Evolutionary conservation across 139 green algal genomes (phyloP), one percentile per base, ranked within the genome.

Genomic region (Dunaliella primolecta): DNA sequence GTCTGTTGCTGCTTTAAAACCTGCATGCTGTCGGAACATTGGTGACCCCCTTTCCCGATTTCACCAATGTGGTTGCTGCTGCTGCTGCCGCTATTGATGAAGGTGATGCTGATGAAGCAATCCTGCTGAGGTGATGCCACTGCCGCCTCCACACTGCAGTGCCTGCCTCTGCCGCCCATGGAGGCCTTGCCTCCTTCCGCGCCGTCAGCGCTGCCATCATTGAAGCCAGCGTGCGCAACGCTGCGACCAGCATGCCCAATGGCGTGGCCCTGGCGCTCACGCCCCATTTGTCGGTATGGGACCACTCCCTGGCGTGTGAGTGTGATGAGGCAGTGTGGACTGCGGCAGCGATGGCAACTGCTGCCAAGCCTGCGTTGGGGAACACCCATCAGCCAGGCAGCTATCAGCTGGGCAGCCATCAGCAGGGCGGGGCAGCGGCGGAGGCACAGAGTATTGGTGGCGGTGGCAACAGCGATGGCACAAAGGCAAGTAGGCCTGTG

Each of bases 251-350:
- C 77, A 71, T 70, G 36, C 77, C 77, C 21, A 36, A 70, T 20
- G 81, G 81, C 21, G 64, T 85, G 81, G 80, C 81, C 74, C 87
- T 86, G 80, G 83, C 86, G 3, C 46, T 84, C 33, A 91, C 89
- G 0, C 87, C 84, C 30, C 88, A 91, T 31, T 80, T 85, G 23
- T 85, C 86, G 36, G 80, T 90, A 36, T 86, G 78, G 35, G 87
- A 87, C 72, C 36, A 33, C 1, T 84, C 37, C 79, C 75, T 85
- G 11, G 72, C 36, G n/a, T 70, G 34, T 2, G 57, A 78, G 74
- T 75, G 32, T 24, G 36, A 31, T 64, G 64, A 71, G 32, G 57
- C 27, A 36, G 57, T 34, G 2, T 36, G 7, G 38, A n/a, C 35
- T 2, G 20, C 56, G 71, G 29, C 36, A 31, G 35, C 25, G 32